Conservation (phyloP, 1,139 yeast genomes). For the Saccharomycopsis hybrid region DNA sequence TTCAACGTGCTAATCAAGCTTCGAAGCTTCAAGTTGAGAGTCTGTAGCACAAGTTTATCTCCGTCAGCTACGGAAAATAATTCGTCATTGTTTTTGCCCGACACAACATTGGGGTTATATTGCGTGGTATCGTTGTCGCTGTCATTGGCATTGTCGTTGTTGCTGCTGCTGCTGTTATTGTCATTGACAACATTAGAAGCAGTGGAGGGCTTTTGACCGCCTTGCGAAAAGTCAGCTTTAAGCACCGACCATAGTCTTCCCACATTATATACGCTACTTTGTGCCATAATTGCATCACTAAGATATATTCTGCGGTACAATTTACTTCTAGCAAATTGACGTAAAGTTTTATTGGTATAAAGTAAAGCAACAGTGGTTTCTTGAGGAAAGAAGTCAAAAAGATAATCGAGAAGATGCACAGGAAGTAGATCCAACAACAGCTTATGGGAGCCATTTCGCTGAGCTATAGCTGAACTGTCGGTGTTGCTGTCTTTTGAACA, state of each 20-base stretch:
- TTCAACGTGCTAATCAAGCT: constrained; percentile 24
- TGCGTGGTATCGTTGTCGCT: too few relatives aligned
- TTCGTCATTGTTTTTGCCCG: constrained; percentile 21
- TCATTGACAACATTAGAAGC: background rate
- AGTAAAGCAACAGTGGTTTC: background rate
- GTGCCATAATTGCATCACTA: constrained; percentile 25
- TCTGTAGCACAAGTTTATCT: constrained; percentile 29
- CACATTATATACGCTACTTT: constrained; percentile 23
- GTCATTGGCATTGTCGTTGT: too few relatives aligned
- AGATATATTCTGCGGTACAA: constrained; percentile 25
- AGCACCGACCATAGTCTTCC: constrained; percentile 25
- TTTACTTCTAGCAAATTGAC: constrained; percentile 20
- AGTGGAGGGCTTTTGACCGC: background rate
- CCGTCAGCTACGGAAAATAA: constrained; percentile 27
- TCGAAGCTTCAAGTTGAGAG: constrained; percentile 22
- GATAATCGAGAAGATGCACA: constrained; percentile 7
- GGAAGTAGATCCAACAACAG: background rate
- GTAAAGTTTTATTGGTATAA: constrained; percentile 15
- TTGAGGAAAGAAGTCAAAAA: constrained; percentile 13
- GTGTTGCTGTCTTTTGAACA: too few relatives aligned
- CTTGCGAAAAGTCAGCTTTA: too few relatives aligned
- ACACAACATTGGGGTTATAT: background rate
- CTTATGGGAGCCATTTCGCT: too few relatives aligned
- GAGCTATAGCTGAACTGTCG: too few relatives aligned
- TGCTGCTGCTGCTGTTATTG: too few relatives aligned